Conservation (phyloP, 2,329 filamentous ascomycete species). For the Aspergillus fumigatiaffinis region DNA sequence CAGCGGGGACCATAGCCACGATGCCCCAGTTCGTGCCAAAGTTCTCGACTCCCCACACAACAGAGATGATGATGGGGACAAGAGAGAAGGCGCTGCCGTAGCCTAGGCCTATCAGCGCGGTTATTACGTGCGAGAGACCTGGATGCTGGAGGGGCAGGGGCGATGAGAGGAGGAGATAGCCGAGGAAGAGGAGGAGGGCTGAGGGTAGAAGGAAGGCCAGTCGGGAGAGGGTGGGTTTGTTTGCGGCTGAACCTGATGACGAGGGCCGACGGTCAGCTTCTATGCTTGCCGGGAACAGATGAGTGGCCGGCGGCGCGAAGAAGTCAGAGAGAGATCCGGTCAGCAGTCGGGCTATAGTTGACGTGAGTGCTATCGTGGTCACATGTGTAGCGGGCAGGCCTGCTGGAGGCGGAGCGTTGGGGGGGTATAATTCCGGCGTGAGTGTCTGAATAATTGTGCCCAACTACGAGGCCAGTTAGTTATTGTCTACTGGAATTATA, state of each 20-base stretch:
- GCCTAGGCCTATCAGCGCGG: slow-evolving; percentile 77
- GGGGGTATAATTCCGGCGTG: slow-evolving; percentile 58
- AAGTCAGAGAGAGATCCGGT: slow-evolving; percentile 87
- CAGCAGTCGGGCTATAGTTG: slow-evolving; percentile 82
- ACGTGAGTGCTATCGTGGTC: slow-evolving; percentile 84
- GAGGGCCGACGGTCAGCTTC: slow-evolving; percentile 38
- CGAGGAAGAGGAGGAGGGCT: slow-evolving; percentile 67
- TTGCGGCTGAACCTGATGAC: slow-evolving; percentile 16
- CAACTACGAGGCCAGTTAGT: slow-evolving; percentile 41
- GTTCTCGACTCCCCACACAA: slow-evolving; percentile 98
- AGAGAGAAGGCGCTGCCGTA: slow-evolving; percentile 91
- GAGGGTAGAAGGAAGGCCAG: slow-evolving; percentile 75
- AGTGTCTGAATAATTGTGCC: slow-evolving; percentile 90
- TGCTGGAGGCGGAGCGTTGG: slow-evolving; percentile 48
- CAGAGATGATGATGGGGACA: slow-evolving; percentile 87
- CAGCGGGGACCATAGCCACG: slow-evolving; percentile 83
- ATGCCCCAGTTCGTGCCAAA: slow-evolving; percentile 98
- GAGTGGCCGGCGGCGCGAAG: slow-evolving; percentile 66
- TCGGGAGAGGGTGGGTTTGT: slow-evolving; percentile 64
- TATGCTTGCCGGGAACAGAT: slow-evolving; percentile 51
- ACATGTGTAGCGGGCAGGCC: slow-evolving; percentile 76
- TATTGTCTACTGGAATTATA: not conserved
- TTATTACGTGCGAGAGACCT: slow-evolving; percentile 80
- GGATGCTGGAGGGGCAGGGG: slow-evolving; percentile 75
- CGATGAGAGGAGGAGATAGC: slow-evolving; percentile 73